These are phyloP conservation scores for Verticillium dahliae DNA, from an alignment of 2,329 filamentous ascomycete species.

Conservation along the genomic window DNA sequence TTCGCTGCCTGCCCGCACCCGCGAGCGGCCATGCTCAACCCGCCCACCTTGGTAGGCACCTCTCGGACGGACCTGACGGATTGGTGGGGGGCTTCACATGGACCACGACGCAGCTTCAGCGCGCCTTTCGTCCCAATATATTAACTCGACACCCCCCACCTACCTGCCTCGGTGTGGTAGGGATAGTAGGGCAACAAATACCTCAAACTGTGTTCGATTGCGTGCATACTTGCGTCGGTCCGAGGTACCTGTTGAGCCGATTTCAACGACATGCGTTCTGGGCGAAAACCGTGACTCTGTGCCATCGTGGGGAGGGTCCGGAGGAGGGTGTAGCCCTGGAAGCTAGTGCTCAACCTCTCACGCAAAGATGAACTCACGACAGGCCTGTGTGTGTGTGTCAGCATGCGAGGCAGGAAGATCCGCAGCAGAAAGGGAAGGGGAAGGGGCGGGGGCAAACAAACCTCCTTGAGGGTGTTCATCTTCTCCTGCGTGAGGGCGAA, in stretches of 20 bases:
- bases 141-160: background rate
- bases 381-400: conserved; percentile 30
- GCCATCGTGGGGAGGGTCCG: background rate
- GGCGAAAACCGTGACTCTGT: background rate
- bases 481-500: conserved; percentile 77
- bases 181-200: background rate
- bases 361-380: conserved; percentile 46
- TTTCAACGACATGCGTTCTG: background rate
- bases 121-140: background rate
- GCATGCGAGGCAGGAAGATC: background rate
- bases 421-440: background rate
- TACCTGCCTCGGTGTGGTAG: background rate
- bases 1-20: background rate
- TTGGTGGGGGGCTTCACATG: background rate
- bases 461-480: conserved; percentile 58
- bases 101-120: background rate
- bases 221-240: background rate
- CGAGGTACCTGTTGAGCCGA: background rate
- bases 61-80: background rate
- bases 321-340: background rate
- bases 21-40: background rate
- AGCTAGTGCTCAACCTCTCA: conserved; percentile 1
- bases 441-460: conserved; percentile 30
- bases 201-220: background rate
- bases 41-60: no score